Evolutionary conservation across 2,329 filamentous ascomycete genomes (phyloP).

Genomic region (Botrytis pseudocinerea): DNA sequence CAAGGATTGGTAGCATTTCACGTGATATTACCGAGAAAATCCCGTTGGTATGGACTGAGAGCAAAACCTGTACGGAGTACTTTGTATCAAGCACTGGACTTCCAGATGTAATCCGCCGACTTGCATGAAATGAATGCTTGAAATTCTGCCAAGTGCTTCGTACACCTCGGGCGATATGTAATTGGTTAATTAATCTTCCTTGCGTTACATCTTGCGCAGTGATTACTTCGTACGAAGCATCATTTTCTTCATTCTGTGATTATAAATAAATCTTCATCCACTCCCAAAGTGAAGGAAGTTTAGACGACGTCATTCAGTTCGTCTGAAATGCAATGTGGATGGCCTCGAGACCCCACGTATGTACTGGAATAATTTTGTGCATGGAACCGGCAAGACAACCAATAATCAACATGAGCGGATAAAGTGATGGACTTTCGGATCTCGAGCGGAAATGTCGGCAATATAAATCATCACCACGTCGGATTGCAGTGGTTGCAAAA

Average conservation of each 20-base stretch:
- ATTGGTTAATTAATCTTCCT: neutral
- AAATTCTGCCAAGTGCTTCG: neutral
- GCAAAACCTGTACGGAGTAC: neutral
- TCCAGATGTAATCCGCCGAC: neutral
- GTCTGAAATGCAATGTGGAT: neutral
- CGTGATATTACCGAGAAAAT: neutral
- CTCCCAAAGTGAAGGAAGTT: neutral
- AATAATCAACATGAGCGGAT: neutral
- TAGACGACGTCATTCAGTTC: neutral
- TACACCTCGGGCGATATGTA: neutral
- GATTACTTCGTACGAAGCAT: neutral
- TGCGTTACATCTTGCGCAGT: neutral
- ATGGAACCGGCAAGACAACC: neutral
- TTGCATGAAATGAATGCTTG: neutral
- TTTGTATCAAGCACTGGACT: neutral
- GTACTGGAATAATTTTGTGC: neutral
- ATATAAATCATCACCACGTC: neutral
- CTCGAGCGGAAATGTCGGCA: constrained; percentile 3
- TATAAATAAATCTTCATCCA: neutral
- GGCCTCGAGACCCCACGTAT: neutral
- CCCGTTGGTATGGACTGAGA: neutral
- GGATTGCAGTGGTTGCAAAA: neutral
- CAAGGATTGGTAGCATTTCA: neutral
- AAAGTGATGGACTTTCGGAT: neutral
- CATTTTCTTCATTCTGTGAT: neutral